Base-by-base conservation (phyloP, 164 flowering plant species). In the Magnolia sinica region DNA sequence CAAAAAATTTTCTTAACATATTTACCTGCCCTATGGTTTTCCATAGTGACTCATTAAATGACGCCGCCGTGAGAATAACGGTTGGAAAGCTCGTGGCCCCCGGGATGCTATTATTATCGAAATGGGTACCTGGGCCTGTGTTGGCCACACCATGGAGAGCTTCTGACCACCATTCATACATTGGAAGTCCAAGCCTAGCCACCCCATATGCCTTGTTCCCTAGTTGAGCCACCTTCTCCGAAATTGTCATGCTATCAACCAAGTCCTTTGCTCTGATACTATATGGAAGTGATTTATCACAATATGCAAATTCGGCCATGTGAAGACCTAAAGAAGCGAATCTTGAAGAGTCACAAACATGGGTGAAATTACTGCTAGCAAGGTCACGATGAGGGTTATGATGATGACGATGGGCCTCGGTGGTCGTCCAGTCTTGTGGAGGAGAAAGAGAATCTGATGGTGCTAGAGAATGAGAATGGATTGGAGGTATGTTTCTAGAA, bases 21-120 rank as follows among this genome's bases (percentile, higher is more conserved):
- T n/a, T n/a, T 7, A 72, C 82, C 79, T 80, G 68, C 7, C 51
- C 86, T 0, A 83, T 78, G 9, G 5, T 68, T 45, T 64, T 74
- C 76, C 76, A 74, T 14, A 74, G 22, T 6, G 69, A 20, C 10
- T 74, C 76, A 64, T 74, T 74, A 50, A 74, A 74, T 23, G 76
- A 14, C 4, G 76, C 76, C 11, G 68, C 76, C 20, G 58, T 64
- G 58, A 74, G 76, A 24, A 74, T 74, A 16, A 64, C 69, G 6
- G 59, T 63, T 6, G 76, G 76, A 50, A 73, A 73, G 52, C 76
- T 63, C 1, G 76, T 74, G 18, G 70, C 70, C 11, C 70, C 31
- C 0, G 70, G 69, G 27, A 74, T 51, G 24, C 20, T 74, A 1
- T 18, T n/a, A 29, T 18, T n/a, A 63, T 89, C 79, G 22, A 61